A percentile compares a stretch with the other conserved stretches of the same genome.
Evolutionary conservation across 192 early-diverging fungal genomes (phyloP).

Genomic region (Coemansia sp.): DNA sequence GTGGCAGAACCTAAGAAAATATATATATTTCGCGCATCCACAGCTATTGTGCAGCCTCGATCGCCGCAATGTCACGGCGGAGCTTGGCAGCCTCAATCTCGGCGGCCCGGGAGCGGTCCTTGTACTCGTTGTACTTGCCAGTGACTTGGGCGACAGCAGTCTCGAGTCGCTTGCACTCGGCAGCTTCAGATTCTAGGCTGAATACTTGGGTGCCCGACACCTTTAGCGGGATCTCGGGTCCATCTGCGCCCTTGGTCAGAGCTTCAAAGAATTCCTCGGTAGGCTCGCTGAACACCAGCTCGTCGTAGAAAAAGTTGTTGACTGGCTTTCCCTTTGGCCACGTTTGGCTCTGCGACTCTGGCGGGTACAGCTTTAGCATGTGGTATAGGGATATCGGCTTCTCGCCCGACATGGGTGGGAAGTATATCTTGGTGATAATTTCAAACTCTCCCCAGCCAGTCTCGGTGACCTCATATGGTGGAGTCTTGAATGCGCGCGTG

Average conservation of each 20-base stretch:
- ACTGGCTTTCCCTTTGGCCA: constrained; percentile 57
- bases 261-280: constrained; percentile 70
- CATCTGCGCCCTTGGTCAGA: constrained; percentile 57
- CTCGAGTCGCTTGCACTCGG: constrained; percentile 67
- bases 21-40: not conserved
- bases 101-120: constrained; percentile 40
- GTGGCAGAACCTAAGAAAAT: not conserved
- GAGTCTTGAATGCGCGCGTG: constrained; percentile 67
- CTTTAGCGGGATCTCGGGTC: constrained; percentile 58
- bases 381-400: constrained; percentile 84
- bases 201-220: constrained; percentile 42
- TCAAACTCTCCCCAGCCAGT: constrained; percentile 99
- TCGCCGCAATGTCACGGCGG: constrained; percentile 52
- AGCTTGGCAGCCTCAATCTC: constrained; percentile 56
- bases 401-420: constrained; percentile 75
- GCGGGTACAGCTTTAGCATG: constrained; percentile 87
- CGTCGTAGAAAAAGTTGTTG: constrained; percentile 55
- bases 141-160: constrained; percentile 63
- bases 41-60: constrained; percentile 32
- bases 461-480: constrained; percentile 89
- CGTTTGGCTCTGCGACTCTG: constrained; percentile 39
- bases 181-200: constrained; percentile 66
- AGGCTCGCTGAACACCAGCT: constrained; percentile 80
- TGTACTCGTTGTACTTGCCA: constrained; percentile 59
- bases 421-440: constrained; percentile 89